phyloP scores from a whole-genome alignment of 1,284 basidiomycete species.

The Trichosporon sp. region DNA sequence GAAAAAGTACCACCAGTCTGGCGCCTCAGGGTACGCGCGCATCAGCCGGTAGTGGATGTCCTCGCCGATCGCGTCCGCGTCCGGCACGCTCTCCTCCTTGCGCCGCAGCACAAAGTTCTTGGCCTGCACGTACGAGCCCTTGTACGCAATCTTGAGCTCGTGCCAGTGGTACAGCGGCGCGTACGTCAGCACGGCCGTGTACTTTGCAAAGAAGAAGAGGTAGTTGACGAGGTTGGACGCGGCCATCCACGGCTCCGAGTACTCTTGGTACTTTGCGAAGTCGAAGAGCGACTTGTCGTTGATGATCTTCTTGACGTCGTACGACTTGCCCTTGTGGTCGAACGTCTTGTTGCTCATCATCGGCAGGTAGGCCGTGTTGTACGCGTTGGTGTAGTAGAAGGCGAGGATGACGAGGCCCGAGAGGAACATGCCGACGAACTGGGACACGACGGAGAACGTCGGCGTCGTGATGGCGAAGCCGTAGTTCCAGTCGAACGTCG shows the following conservation, averaged over 20 bases:
- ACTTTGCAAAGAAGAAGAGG: conserved; percentile 32
- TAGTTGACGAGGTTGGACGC: conserved; percentile 28
- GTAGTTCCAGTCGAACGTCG: conserved; percentile 46
- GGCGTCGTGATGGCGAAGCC: conserved; percentile 25
- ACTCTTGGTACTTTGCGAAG: conserved; percentile 24
- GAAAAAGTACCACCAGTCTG: conserved; percentile 66
- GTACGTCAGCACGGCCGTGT: conserved; percentile 30
- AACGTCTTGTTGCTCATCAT: conserved; percentile 26
- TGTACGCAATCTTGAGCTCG: conserved; percentile 47
- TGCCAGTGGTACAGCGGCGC: conserved; percentile 49
- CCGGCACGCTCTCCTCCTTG: conserved; percentile 15
- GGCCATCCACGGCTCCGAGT: conserved; percentile 29
- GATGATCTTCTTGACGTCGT: conserved; percentile 21
- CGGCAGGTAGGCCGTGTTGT: conserved; percentile 16
- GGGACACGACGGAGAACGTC: conserved; percentile 33
- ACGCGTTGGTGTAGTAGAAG: conserved; percentile 20
- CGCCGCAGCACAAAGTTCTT: conserved; percentile 20
- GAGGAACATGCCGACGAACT: conserved; percentile 29
- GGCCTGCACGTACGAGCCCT: conserved; percentile 18
- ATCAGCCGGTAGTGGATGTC: conserved; percentile 37
- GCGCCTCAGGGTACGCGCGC: conserved; percentile 65
- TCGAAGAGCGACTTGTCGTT: conserved; percentile 16
- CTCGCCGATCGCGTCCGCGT: conserved; percentile 28
- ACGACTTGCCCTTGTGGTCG: conserved; percentile 53
- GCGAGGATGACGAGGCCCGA: conserved; percentile 22